These are phyloP conservation scores for Diaporthe humulicola DNA, from an alignment of 2,329 filamentous ascomycete species.

Conservation along the genomic window DNA sequence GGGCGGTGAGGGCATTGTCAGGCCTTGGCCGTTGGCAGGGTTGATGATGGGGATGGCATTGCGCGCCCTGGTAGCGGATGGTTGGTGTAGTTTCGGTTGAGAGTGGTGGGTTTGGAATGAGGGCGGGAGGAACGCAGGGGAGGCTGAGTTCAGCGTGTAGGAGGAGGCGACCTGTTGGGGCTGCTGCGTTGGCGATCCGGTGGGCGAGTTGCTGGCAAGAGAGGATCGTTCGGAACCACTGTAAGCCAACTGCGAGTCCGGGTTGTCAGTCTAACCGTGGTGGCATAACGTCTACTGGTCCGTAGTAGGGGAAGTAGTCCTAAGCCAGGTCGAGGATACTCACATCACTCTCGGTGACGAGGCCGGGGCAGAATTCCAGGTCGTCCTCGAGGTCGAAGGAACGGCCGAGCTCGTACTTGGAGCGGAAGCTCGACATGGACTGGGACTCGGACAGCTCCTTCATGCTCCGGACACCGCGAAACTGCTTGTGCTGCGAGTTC, in stretches of 20 bases:
- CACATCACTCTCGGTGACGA: slow-evolving; percentile 95
- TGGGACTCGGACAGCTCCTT: slow-evolving; percentile 88
- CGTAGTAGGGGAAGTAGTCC: not conserved
- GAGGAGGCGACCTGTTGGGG: slow-evolving; percentile 82
- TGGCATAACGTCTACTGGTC: not conserved
- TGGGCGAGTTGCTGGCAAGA: slow-evolving; percentile 92
- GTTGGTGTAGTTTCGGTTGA: slow-evolving; percentile 89
- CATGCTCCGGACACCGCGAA: slow-evolving; percentile 85
- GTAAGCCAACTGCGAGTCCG: slow-evolving; percentile 56
- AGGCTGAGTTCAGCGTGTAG: slow-evolving; percentile 79
- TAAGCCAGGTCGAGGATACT: slow-evolving; percentile 54
- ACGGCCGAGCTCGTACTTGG: slow-evolving; percentile 89
- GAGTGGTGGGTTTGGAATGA: slow-evolving; percentile 75
- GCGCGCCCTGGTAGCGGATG: slow-evolving; percentile 86
- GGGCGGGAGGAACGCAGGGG: slow-evolving; percentile 75
- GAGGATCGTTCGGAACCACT: slow-evolving; percentile 87
- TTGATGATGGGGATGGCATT: slow-evolving; percentile 99
- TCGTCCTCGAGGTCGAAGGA: slow-evolving; percentile 98
- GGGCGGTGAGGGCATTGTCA: slow-evolving; percentile 89
- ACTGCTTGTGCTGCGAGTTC: slow-evolving; percentile 83
- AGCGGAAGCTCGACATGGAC: slow-evolving; percentile 82
- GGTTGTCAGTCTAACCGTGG: slow-evolving; percentile 49
- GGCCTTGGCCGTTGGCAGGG: slow-evolving; percentile 80
- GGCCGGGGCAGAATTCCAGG: slow-evolving; percentile 92
- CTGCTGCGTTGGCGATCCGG: slow-evolving; percentile 91